Evolutionary conservation across 1,139 yeast species (phyloP).

Genomic region (Meyerozyma smithsonii): DNA sequence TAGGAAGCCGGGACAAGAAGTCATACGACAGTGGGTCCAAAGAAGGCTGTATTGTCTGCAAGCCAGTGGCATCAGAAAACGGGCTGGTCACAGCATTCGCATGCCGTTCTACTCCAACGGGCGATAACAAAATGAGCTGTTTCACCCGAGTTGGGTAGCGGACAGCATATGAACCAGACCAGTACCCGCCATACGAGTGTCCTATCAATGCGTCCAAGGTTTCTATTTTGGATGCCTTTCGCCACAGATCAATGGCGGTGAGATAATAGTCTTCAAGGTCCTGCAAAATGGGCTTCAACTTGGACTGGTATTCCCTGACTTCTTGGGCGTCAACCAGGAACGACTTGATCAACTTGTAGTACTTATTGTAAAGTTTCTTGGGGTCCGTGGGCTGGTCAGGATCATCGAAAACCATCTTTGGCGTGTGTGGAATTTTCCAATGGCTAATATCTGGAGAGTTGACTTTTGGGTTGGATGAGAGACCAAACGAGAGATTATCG

Average conservation of each 20-base stretch:
- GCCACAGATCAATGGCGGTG: conserved; percentile 37
- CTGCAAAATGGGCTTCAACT: conserved; percentile 40
- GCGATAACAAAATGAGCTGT: conserved; percentile 71
- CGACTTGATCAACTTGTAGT: conserved; percentile 38
- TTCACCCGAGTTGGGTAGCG: conserved; percentile 53
- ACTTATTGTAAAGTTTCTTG: conserved; percentile 32
- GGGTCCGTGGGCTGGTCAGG: conserved; percentile 22
- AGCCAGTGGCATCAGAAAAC: conserved; percentile 9
- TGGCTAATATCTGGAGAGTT: conserved; percentile 7
- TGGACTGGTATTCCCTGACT: conserved; percentile 25
- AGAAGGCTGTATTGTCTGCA: conserved; percentile 21
- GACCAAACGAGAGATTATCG: conserved; percentile 83
- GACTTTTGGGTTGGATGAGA: conserved; percentile 61
- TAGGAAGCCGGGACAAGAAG: conserved; percentile 45
- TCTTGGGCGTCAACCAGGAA: conserved; percentile 25
- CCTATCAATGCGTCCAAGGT: conserved; percentile 40
- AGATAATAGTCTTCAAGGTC: conserved; percentile 36
- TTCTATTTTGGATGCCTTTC: conserved; percentile 24
- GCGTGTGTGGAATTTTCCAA: conserved; percentile 23
- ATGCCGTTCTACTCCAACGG: conserved; percentile 83
- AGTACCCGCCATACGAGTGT: conserved; percentile 45
- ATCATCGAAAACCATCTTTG: conserved; percentile 28
- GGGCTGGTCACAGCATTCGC: conserved; percentile 57
- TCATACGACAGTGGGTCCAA: conserved; percentile 33
- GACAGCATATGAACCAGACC: conserved; percentile 40